Evolutionary conservation across 179 eudicot species (phyloP).

Genomic region (Spinacia oleracea): DNA sequence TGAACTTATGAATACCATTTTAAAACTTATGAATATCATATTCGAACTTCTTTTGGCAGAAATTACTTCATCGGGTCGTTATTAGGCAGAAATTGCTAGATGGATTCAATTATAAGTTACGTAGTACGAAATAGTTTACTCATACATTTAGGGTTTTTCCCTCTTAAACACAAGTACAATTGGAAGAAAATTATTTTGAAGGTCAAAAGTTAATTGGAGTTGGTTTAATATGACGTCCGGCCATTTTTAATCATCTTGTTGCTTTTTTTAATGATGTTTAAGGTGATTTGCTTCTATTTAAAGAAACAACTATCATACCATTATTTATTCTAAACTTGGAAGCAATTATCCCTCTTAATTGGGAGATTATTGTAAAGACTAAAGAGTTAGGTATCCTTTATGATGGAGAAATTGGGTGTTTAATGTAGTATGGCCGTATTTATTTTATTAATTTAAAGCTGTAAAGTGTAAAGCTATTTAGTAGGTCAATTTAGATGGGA

Average conservation of each 20-base stretch:
- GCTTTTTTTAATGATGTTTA: conserved; percentile 5
- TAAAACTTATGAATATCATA: too few species aligned
- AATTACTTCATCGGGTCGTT: too few species aligned
- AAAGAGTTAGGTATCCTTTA: conserved; percentile 1
- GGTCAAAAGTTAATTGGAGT: conserved; percentile 9
- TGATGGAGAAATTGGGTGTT: neutral
- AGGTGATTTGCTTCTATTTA: conserved; percentile 4
- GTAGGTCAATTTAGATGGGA: neutral
- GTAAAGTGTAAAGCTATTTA: neutral
- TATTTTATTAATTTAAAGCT: neutral
- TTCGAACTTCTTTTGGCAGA: too few species aligned
- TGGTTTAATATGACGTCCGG: neutral
- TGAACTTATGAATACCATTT: too few species aligned
- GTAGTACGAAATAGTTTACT: neutral
- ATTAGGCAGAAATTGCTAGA: too few species aligned
- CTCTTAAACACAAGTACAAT: neutral
- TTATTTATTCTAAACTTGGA: conserved; percentile 6
- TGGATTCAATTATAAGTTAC: neutral
- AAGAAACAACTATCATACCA: neutral
- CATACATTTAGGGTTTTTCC: neutral
- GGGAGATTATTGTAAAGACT: conserved; percentile 2
- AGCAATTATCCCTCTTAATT: conserved; percentile 1
- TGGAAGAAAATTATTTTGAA: neutral
- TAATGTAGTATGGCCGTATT: neutral
- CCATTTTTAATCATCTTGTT: conserved; percentile 7